A percentile compares a stretch with the other conserved stretches of the same genome.
Evolutionary conservation across 2,329 filamentous ascomycete genomes (phyloP).

Genomic region (Pseudopyrenochaeta lycopersici): DNA sequence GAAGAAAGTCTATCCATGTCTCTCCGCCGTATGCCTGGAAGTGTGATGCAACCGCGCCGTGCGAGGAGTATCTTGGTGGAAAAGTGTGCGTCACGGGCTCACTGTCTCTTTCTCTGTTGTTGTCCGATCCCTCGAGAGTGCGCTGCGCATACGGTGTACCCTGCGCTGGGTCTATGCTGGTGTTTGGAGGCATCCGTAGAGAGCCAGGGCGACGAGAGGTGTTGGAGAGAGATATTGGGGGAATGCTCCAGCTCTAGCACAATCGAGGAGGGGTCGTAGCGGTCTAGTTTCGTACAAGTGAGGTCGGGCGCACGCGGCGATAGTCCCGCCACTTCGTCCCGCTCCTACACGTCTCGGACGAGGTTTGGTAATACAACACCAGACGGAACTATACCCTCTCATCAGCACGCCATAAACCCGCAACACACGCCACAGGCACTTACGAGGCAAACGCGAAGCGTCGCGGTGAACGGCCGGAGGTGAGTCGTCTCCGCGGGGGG

Average conservation of each 20-base stretch:
- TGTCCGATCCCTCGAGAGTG: conserved; percentile 15
- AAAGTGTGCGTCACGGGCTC: conserved; percentile 7
- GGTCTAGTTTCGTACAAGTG: conserved; percentile 13
- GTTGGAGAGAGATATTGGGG: neutral
- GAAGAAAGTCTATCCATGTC: conserved; percentile 48
- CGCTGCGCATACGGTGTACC: conserved; percentile 22
- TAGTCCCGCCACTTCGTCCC: conserved; percentile 37
- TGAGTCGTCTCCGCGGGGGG: conserved; percentile 20
- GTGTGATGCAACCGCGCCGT: conserved; percentile 39
- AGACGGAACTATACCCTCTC: neutral
- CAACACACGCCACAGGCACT: conserved; percentile 5
- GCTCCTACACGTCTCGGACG: conserved; percentile 1
- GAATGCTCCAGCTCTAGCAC: neutral
- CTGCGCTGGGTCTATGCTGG: conserved; percentile 11
- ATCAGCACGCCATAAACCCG: neutral
- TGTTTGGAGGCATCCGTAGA: conserved; percentile 21
- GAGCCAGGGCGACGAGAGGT: neutral
- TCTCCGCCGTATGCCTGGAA: conserved; percentile 41
- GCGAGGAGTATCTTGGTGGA: conserved; percentile 14
- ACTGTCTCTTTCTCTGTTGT: conserved; percentile 10
- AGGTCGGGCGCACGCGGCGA: conserved; percentile 33
- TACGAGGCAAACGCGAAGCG: conserved; percentile 12
- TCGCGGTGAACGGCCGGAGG: conserved; percentile 22
- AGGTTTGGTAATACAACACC: conserved; percentile 12
- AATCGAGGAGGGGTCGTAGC: neutral